phyloP scores from a whole-genome alignment of 202 grass and related monocot genomes.

The Saccharum hybrid region DNA sequence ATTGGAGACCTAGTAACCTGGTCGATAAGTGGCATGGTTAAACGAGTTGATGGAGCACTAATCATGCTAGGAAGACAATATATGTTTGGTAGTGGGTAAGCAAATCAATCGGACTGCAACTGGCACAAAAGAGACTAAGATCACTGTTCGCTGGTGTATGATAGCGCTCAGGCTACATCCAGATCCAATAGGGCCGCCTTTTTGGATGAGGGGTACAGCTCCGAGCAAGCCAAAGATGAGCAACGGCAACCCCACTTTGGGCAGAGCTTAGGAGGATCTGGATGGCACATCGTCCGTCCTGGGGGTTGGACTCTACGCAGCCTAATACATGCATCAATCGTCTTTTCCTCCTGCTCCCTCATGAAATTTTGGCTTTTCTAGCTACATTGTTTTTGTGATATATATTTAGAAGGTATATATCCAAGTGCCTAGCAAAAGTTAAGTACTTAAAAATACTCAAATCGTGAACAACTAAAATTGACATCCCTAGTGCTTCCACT shows the following conservation, averaged over 20 bases:
- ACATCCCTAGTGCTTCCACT: too few species aligned
- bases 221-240: background rate
- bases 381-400: too few species aligned
- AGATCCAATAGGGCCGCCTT: constrained; percentile 1
- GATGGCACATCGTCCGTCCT: background rate
- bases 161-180: background rate
- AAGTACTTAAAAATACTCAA: too few species aligned
- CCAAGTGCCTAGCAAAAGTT: too few species aligned
- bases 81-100: background rate
- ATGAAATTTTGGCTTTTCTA: too few species aligned
- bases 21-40: background rate
- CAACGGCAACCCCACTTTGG: background rate
- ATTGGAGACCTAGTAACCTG: background rate
- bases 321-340: background rate
- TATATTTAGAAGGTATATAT: too few species aligned
- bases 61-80: background rate
- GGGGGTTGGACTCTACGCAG: background rate
- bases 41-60: background rate
- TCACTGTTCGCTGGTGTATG: background rate
- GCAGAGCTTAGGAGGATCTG: constrained; percentile 9
- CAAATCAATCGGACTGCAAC: constrained; percentile 19
- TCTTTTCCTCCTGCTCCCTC: background rate
- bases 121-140: background rate
- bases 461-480: too few species aligned
- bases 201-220: constrained; percentile 13